Base-by-base conservation (phyloP, 495 filamentous ascomycete genomes). In the Penicillium alfredii region DNA sequence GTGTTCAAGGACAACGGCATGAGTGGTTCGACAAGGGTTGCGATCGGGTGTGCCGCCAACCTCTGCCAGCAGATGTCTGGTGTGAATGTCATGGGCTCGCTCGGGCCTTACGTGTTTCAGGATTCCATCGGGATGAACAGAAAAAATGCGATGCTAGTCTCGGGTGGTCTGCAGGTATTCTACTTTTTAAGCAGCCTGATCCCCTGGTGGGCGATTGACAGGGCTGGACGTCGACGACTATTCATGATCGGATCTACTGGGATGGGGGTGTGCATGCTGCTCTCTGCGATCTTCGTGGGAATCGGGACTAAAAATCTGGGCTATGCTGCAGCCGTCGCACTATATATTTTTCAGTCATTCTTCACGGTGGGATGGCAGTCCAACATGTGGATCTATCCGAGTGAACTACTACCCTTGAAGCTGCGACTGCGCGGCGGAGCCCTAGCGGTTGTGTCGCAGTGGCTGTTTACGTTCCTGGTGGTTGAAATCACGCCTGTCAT, bases 401-500 rank as follows among this genome's bases (percentile, higher is more conserved):
- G 34, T 17, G 45, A 48, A 15, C 20, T 48, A 6, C 15, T 73
- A 63, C 55, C 44, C 66, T 8, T 78, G 64, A 58, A 72, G 67
- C 47, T 49, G 4, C 21, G 46, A 21, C 12, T 30, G 2, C 28
- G 33, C 6, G 41, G 42, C 10, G 23, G 21, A 9, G 34, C 39
- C 1, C 11, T 39, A 3, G 29, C 39, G 0, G 39, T 42, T 3
- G 39, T 42, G 1, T 42, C 39, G 1, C 29, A 49, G 11, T 49
- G 40, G 40, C 8, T 41, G 9, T 46, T 32, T 8, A 59, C 40
- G 20, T 55, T 59, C 22, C 14, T 51, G 30, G 71, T 81, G 18
- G 75, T 75, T 11, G 64, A 72, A 54, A 68, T 77, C 31, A 80
- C 74, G 0, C 74, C 72, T 2, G 47, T 64, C 1, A 70, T 70